Percentiles rank a stretch among this genome's conserved stretches.
Evolutionary conservation across 2,329 filamentous ascomycete species (phyloP).

Genomic region (Ploettnerulaceae sp.): DNA sequence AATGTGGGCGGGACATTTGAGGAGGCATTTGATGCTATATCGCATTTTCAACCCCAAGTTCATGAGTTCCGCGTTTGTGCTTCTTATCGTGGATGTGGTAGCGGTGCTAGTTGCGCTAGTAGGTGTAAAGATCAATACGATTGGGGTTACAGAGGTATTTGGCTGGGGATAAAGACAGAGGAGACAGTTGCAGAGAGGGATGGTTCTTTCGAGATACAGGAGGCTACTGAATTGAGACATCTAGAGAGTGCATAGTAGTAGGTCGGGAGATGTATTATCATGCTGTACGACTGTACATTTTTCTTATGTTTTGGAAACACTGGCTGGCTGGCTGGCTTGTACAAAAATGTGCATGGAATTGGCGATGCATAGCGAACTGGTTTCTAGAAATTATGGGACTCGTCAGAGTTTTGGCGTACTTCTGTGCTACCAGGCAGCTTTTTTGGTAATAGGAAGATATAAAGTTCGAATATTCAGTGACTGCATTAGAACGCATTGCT

Average conservation of each 20-base stretch:
- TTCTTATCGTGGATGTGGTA: slow-evolving; percentile 75
- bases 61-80: slow-evolving; percentile 69
- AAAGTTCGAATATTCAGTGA: no score
- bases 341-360: background rate
- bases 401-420: no score
- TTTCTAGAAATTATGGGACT: no score
- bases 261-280: background rate
- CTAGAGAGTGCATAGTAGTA: background rate
- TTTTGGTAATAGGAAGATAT: no score
- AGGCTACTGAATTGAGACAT: background rate
- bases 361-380: slow-evolving; percentile 6
- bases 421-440: no score
- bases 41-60: slow-evolving; percentile 89
- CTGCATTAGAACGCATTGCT: no score
- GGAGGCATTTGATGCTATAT: slow-evolving; percentile 94
- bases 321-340: background rate
- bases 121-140: slow-evolving; percentile 69
- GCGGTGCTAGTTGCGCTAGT: slow-evolving; percentile 65
- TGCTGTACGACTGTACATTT: background rate
- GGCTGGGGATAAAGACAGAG: slow-evolving; percentile 47
- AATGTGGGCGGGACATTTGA: slow-evolving; percentile 80
- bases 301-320: background rate
- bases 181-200: background rate
- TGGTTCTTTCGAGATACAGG: background rate
- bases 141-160: slow-evolving; percentile 83